Percentiles rank a stretch among this genome's conserved stretches.
Evolutionary conservation across 1,284 basidiomycete species (phyloP).

Genomic region (Erythrobasidium hasegawianum): DNA sequence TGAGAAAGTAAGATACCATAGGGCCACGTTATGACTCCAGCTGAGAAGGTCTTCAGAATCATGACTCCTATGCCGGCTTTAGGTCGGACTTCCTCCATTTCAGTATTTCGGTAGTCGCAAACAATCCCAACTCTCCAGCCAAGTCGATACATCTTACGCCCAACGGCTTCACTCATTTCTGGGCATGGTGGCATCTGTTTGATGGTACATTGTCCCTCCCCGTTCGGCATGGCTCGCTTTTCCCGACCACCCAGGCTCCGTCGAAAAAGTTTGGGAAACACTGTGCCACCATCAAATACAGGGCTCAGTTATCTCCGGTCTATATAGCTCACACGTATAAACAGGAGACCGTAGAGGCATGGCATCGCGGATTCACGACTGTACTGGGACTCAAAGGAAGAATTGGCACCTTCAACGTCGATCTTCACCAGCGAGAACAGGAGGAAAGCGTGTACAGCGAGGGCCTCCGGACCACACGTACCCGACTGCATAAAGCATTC

Average conservation of each 20-base stretch:
- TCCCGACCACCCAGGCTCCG: conserved; percentile 64
- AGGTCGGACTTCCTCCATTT: conserved; percentile 93
- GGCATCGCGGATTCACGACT: conserved; percentile 71
- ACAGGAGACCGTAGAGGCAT: conserved; percentile 70
- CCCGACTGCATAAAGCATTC: conserved; percentile 75
- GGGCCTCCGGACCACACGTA: conserved; percentile 52
- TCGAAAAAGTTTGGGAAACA: conserved; percentile 87
- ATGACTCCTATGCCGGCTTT: conserved; percentile 83
- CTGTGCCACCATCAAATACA: conserved; percentile 89
- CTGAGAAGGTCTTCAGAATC: conserved; percentile 38
- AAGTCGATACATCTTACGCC: conserved; percentile 87
- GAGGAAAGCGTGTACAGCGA: conserved; percentile 57
- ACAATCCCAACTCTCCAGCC: conserved; percentile 48
- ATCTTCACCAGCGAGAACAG: conserved; percentile 89
- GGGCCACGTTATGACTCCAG: neutral
- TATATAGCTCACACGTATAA: conserved; percentile 85
- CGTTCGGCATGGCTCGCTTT: conserved; percentile 78
- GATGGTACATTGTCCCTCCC: conserved; percentile 74
- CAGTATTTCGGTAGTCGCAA: conserved; percentile 78
- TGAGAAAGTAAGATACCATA: neutral
- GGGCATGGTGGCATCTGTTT: conserved; percentile 85
- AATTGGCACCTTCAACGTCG: conserved; percentile 75
- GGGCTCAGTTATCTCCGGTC: conserved; percentile 70
- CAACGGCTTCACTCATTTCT: conserved; percentile 83
- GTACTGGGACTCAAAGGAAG: conserved; percentile 79